These are phyloP conservation scores for Medicago truncatula DNA, from an alignment of 306 rosid genomes.

Conservation along the genomic window MtrunA17r5.0-ANR NC_053043.1:37025501-37026000, in stretches of 20 bases:
- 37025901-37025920: conserved; percentile 98
- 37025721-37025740: conserved; percentile 79
- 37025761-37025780: conserved; percentile 80
- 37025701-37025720: conserved; percentile 89
- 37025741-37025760: conserved; percentile 89
- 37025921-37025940: conserved; percentile 79
- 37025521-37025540: conserved; percentile 91
- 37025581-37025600: conserved; percentile 87
- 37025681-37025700: conserved; percentile 99
- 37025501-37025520: conserved; percentile 98
- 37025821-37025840: not conserved
- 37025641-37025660: conserved; percentile 7
- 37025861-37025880: conserved; percentile 93
- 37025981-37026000: conserved; percentile 63
- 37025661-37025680: conserved; percentile 8
- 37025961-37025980: conserved; percentile 75
- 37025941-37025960: conserved; percentile 99
- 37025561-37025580: conserved; percentile 98
- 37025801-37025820: too few species aligned
- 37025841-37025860: conserved; percentile 50
- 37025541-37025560: conserved; percentile 98
- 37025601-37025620: conserved; percentile 49
- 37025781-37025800: not conserved
- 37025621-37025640: conserved; percentile 37
- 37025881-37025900: conserved; percentile 96